Evolutionary conservation across 768 basidiomycete species (phyloP).

Genomic region (Tricholoma flavovirens): DNA sequence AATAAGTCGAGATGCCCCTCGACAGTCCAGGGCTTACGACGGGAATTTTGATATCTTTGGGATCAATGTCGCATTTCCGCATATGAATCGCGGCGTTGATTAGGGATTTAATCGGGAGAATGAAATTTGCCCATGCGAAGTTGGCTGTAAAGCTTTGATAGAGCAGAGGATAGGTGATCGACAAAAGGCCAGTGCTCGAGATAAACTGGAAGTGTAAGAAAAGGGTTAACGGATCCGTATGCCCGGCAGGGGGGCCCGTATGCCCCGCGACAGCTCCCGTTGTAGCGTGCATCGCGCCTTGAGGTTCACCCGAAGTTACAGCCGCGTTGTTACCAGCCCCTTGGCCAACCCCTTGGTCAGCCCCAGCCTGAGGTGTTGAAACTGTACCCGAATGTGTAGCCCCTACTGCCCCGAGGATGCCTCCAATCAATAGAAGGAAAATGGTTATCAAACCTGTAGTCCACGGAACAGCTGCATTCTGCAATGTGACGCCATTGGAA

Average conservation of each 20-base stretch:
- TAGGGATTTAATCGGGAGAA: background rate
- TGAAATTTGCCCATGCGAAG: background rate
- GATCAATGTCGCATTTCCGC: background rate
- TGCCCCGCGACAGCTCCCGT: background rate
- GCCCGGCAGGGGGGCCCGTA: background rate
- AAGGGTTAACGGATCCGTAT: background rate
- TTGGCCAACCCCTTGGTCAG: no score
- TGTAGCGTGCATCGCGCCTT: background rate
- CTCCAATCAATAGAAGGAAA: background rate
- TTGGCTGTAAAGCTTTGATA: background rate
- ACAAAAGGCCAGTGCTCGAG: background rate
- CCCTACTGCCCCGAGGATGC: background rate
- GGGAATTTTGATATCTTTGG: background rate
- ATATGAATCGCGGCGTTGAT: background rate
- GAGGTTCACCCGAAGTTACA: background rate
- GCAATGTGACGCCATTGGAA: background rate
- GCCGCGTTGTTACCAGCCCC: background rate
- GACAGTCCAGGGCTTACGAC: background rate
- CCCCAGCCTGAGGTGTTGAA: background rate
- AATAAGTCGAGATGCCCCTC: background rate
- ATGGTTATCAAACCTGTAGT: background rate
- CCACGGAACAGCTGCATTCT: background rate
- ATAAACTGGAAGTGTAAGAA: background rate
- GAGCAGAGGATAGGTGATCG: background rate
- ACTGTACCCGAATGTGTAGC: background rate